phyloP scores from a whole-genome alignment of 257 asterid species.

The Paraleonurus japonicus region DNA sequence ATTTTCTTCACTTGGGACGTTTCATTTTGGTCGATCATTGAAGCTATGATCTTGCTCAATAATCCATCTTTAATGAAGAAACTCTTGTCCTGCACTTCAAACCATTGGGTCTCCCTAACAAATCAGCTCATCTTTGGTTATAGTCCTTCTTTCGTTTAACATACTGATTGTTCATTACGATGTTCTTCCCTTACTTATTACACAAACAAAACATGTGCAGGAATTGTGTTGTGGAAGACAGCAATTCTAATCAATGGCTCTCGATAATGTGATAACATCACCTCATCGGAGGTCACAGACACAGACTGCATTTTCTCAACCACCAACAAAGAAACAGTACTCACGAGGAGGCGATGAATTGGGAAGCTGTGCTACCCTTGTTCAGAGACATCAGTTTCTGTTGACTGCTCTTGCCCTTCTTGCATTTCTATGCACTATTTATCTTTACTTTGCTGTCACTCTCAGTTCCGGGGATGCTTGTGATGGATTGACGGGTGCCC shows the following conservation, averaged over 20 bases:
- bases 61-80: not conserved
- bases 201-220: constrained; percentile 24
- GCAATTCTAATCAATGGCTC: constrained; percentile 39
- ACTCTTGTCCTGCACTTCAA: too few relatives aligned
- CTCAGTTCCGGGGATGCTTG: constrained; percentile 50
- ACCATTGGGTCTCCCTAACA: too few relatives aligned
- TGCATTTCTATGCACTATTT: constrained; percentile 55
- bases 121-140: not conserved
- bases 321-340: constrained; percentile 35
- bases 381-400: constrained; percentile 67
- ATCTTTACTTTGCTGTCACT: constrained; percentile 81
- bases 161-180: not conserved
- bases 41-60: not conserved
- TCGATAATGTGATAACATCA: constrained; percentile 57
- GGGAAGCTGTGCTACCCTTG: constrained; percentile 51
- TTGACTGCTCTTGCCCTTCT: constrained; percentile 58
- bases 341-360: constrained; percentile 38
- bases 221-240: constrained; percentile 21
- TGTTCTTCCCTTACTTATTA: not conserved
- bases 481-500: constrained; percentile 45
- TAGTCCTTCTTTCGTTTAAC: not conserved
- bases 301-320: constrained; percentile 54
- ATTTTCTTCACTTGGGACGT: not conserved
- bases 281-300: constrained; percentile 71
- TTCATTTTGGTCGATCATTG: not conserved